Evolutionary conservation across 352 stramenopile species (phyloP).

Genomic region (Pelagophyceae sp.): DNA sequence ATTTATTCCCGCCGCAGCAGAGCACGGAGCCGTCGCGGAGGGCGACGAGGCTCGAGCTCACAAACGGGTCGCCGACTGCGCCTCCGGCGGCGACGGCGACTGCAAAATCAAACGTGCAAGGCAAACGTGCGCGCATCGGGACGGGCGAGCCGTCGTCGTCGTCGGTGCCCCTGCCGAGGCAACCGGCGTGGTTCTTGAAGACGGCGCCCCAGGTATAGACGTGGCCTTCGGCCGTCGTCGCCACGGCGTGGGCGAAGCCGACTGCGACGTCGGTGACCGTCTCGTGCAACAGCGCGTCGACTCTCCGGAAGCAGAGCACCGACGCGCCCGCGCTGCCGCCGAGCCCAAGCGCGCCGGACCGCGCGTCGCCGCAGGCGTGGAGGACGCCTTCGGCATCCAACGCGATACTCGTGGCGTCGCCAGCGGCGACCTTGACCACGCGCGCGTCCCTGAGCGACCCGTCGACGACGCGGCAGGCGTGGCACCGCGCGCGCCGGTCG

Average conservation of each 20-base stretch:
- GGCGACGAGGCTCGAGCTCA: background rate
- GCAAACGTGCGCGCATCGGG: too few species aligned
- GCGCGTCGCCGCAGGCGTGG: background rate
- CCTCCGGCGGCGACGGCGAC: background rate
- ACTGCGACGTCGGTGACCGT: background rate
- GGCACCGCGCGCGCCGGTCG: background rate
- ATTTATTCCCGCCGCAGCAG: background rate
- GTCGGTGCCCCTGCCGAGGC: too few species aligned
- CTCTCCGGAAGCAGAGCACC: background rate
- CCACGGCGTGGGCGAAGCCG: slow-evolving; percentile 8
- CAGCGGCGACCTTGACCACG: background rate
- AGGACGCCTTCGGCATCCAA: slow-evolving; percentile 6
- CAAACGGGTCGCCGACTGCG: background rate
- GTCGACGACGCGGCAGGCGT: background rate
- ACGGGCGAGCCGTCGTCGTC: too few species aligned
- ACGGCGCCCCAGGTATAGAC: background rate
- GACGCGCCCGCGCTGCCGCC: background rate
- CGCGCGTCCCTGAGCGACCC: background rate
- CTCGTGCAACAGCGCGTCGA: background rate
- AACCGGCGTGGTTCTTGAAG: background rate
- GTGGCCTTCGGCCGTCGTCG: background rate
- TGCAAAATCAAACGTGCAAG: too few species aligned
- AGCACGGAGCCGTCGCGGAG: background rate
- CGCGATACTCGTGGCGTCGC: background rate
- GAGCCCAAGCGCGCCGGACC: background rate